Base-by-base conservation (phyloP, 2,329 filamentous ascomycete species). In the Penicillium palitans region DNA sequence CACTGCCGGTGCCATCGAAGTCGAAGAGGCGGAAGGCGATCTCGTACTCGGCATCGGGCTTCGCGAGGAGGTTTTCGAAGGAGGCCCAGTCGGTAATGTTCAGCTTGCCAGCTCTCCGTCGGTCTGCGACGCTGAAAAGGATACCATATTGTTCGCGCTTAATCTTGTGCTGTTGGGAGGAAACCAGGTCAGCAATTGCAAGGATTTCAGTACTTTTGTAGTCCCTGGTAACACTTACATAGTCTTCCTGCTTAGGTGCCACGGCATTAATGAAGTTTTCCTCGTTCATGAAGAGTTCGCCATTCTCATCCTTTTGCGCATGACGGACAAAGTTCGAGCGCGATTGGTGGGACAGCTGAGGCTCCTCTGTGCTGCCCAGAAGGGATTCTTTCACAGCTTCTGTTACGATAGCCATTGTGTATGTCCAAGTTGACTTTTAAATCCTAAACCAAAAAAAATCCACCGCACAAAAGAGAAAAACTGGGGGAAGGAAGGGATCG, bases 21-120 rank as follows among this genome's bases (percentile, higher is more conserved):
- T 98, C 93, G 78, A 99, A 99, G 55, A 99, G 84, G 69, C 95
- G 90, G 80, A 98, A 99, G 17, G 95, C 93, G 69, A 99, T 96
- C 77, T 98, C 93, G 79, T 99, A 99, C 80, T 99, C 95, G 75
- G 95, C 95, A 72, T 98, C 95, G 61, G 95, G 90, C 79, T 97
- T 98, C 67, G 84, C 83, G 59, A 99, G 87, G 63, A 99, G 85
- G 80, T 96, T 96, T 79, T 97, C 91, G 77, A 98, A 99, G 64
- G 90, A 89, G 47, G 85, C 87, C 92, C 93, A 99, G 79, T 99
- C 95, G 60, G 87, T 81, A 55, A 98, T 80, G 67, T 80, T 90
- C 67, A 99, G 82, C 68, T 84, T 87, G 63, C 93, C 93, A 45
- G 81, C 81, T 66, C 82, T 84, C 65, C 85, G 86, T 68, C 90